Percentiles rank a stretch among this genome's conserved stretches.
These are phyloP conservation scores for Bertia moriformis DNA, from an alignment of 2,329 filamentous ascomycete genomes.

Conservation along the genomic window DNA sequence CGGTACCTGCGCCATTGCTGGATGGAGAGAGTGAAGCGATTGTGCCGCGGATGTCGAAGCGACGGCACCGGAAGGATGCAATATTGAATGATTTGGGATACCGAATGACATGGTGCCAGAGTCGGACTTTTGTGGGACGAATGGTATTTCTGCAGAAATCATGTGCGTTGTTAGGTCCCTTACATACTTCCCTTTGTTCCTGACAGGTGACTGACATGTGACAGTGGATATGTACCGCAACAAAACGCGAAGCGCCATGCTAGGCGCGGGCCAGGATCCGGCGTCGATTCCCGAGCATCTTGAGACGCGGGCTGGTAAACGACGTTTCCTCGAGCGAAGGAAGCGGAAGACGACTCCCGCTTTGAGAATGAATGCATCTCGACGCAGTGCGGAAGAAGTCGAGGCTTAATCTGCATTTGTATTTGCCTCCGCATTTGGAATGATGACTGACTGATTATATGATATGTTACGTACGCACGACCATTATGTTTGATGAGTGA, in stretches of 20 bases:
- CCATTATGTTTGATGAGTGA: too few relatives aligned
- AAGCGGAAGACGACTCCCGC: too few relatives aligned
- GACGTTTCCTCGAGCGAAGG: neutral
- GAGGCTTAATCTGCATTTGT: too few relatives aligned
- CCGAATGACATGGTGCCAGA: neutral
- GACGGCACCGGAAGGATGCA: neutral
- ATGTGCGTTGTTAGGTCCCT: neutral
- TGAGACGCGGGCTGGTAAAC: neutral
- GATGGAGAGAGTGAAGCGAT: neutral
- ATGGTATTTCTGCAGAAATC: neutral
- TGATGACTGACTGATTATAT: too few relatives aligned
- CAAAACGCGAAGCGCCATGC: neutral
- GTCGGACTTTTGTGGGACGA: neutral
- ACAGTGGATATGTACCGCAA: neutral
- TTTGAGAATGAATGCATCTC: neutral
- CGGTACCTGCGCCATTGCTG: neutral
- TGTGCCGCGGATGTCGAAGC: neutral
- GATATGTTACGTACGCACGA: too few relatives aligned
- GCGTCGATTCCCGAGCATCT: neutral
- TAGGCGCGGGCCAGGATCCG: neutral
- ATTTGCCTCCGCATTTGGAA: too few relatives aligned
- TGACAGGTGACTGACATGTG: neutral
- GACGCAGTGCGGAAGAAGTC: neutral
- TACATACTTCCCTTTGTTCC: neutral
- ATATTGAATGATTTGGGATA: neutral